Base-by-base conservation (phyloP, 2,329 filamentous ascomycete genomes). In the Ascochyta koolunga region DNA sequence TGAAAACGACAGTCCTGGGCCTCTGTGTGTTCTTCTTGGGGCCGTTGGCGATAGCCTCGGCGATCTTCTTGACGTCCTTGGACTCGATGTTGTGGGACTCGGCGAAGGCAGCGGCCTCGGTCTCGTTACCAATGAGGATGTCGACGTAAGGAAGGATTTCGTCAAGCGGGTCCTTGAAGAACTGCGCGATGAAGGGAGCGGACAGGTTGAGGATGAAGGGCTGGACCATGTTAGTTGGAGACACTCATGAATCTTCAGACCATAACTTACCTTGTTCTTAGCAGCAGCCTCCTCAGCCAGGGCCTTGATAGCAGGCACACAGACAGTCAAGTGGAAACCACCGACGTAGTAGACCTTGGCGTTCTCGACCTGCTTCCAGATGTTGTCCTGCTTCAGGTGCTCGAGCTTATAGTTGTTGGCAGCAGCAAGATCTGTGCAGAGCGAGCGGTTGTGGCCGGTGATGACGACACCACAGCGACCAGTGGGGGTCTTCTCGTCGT, bases 321-420 rank as follows among this genome's bases (percentile, higher is more conserved):
- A 96, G 72, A 99, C 95, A 36, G 95, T 99, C 82, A 99, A 86
- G 82, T 99, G 95, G 82, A 92, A 99, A 39, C 95, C 95, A 71
- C 95, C 95, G 59, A 99, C 87, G 73, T 96, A 99, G 83, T 88
- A 97, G 69, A 89, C 83, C 73, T 93, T 85, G 51, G 93, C 93
- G 68, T 89, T 87, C 85, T 98, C 86, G 56, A 95, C 95, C 45
- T 97, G 83, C 64, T 86, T 84, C 95, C 95, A 99, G 78, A 98
- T 89, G 78, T 93, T 86, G 48, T 91, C 89, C 76, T 87, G 86
- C 86, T 96, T 91, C 76, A 99, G 80, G 78, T 99, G 95, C 61
- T 95, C 91, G 46, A 97, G 76, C 79, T 93, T 93, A 82, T 99
- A 99, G 82, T 92, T 89, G 82, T 99, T 99, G 67, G 95, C 95